A percentile compares a stretch with the other conserved stretches of the same genome.
Conservation (phyloP, 495 filamentous ascomycete species). For the Aspergillus homomorphus region DNA sequence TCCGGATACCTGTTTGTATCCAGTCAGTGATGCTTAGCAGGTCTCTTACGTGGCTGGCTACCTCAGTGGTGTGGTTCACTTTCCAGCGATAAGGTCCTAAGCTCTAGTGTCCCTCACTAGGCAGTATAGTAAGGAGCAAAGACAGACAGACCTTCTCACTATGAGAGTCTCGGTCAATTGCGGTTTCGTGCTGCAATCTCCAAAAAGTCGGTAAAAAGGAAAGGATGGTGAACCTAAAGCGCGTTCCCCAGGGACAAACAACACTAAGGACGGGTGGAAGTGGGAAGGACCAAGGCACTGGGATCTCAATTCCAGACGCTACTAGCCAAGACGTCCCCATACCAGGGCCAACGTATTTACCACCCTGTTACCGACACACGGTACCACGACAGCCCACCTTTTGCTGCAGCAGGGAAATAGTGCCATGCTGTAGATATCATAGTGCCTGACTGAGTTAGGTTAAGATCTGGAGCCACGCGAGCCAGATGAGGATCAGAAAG, state of each 20-base stretch:
- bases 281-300: constrained; percentile 17
- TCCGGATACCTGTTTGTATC: constrained; percentile 1
- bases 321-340: not conserved
- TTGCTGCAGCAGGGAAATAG: constrained; percentile 13
- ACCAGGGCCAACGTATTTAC: not conserved
- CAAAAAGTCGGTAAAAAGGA: constrained; percentile 10
- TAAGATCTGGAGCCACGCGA: constrained; percentile 27
- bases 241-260: constrained; percentile 8
- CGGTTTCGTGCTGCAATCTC: not conserved
- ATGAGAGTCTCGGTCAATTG: not conserved
- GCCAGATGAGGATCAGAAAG: constrained; percentile 18
- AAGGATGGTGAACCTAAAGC: not conserved
- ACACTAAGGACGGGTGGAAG: constrained; percentile 15
- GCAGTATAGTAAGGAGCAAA: no score
- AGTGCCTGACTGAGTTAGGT: constrained; percentile 24
- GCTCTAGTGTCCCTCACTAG: not conserved
- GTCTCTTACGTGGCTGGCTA: not conserved
- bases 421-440: constrained; percentile 20
- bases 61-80: not conserved
- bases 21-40: not conserved
- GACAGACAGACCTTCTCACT: no score
- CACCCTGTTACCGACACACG: not conserved
- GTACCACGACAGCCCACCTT: constrained; percentile 1
- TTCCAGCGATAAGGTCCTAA: not conserved
- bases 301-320: constrained; percentile 9